These are phyloP conservation scores for Yamadazyma conglobata DNA, from an alignment of 1,139 yeast species.

Conservation along the genomic window DNA sequence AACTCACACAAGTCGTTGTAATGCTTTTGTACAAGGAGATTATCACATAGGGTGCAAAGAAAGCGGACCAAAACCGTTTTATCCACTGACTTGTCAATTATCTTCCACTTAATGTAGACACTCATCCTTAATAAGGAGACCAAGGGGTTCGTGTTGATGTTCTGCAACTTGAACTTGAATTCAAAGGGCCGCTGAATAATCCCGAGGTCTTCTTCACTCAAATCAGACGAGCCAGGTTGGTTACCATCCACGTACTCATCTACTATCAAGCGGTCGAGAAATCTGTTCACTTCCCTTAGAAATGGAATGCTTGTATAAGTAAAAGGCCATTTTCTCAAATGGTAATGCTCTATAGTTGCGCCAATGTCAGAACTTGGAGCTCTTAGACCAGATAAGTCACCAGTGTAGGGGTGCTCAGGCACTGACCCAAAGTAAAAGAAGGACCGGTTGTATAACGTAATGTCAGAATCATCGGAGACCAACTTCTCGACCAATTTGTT, in stretches of 20 bases:
- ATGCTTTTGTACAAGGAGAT: conserved; percentile 14
- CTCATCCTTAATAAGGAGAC: conserved; percentile 7
- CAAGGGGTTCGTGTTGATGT: conserved; percentile 2
- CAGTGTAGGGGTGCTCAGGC: neutral
- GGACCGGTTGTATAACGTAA: conserved; percentile 9
- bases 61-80: conserved; percentile 8
- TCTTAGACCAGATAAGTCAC: neutral
- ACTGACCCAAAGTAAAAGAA: conserved; percentile 14
- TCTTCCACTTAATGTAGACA: conserved; percentile 7
- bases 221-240: too few species aligned
- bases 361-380: neutral
- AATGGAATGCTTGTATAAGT: conserved; percentile 1
- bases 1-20: conserved; percentile 4
- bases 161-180: conserved; percentile 4
- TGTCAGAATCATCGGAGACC: conserved; percentile 7
- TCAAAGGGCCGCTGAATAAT: neutral
- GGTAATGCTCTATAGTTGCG: neutral
- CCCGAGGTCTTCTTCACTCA: neutral
- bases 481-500: conserved; percentile 12
- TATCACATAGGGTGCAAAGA: conserved; percentile 17
- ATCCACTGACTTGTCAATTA: conserved; percentile 1
- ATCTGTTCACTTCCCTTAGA: conserved; percentile 2
- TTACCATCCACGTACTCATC: too few species aligned
- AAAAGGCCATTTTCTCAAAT: conserved; percentile 2
- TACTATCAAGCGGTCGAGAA: neutral